Evolutionary conservation across 2,329 filamentous ascomycete genomes (phyloP).

Genomic region (Arthrobotrys sinensis): DNA sequence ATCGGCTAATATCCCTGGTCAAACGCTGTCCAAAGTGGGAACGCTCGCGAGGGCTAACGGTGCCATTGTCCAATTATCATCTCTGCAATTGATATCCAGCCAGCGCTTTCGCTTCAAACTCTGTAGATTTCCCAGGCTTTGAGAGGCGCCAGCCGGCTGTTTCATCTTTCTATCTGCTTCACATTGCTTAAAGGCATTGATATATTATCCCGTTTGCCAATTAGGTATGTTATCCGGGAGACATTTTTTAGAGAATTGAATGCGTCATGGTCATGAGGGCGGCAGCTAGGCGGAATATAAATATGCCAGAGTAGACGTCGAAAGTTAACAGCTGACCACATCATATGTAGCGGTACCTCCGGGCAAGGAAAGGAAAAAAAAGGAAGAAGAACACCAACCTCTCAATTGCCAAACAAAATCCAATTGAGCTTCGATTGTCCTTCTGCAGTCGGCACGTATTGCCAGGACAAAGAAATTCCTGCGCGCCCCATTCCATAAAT

Average conservation of each 20-base stretch:
- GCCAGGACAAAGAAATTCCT: slow-evolving; percentile 18
- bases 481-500: slow-evolving; percentile 47
- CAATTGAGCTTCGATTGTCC: slow-evolving; percentile 9
- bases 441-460: slow-evolving; percentile 30
- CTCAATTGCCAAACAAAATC: slow-evolving; percentile 10
- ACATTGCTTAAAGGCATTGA: neutral
- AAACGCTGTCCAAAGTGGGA: slow-evolving; percentile 43
- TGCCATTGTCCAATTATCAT: slow-evolving; percentile 42
- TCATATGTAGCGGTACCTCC: neutral
- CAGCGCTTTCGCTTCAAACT: slow-evolving; percentile 37
- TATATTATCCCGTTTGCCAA: slow-evolving; percentile 6
- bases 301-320: slow-evolving; percentile 22
- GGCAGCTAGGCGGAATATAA: slow-evolving; percentile 11
- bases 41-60: slow-evolving; percentile 41
- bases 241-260: slow-evolving; percentile 4
- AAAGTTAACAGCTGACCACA: neutral
- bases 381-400: slow-evolving; percentile 12
- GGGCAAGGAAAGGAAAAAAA: neutral
- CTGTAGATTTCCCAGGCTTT: neutral
- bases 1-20: slow-evolving; percentile 59
- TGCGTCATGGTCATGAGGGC: slow-evolving; percentile 13
- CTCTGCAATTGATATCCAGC: slow-evolving; percentile 52
- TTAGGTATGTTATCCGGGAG: slow-evolving; percentile 44
- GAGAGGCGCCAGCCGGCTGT: slow-evolving; percentile 15
- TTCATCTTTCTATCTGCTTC: slow-evolving; percentile 7